phyloP scores from a whole-genome alignment of 768 basidiomycete genomes.

The Lactifluus rugatus region DNA sequence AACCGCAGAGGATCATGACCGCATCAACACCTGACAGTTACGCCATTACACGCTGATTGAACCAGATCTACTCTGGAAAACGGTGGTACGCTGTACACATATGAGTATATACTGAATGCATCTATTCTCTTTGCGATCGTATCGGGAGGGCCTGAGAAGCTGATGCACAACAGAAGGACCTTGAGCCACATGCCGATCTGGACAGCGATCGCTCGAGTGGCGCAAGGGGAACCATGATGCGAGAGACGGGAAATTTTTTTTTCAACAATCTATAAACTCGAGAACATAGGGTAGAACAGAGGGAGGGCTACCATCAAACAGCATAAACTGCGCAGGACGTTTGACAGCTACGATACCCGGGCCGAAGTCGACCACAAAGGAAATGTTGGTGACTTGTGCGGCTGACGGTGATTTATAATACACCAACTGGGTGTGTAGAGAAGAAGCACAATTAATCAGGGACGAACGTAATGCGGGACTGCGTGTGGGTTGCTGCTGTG shows the following conservation, averaged over 20 bases:
- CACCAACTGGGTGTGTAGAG: background rate
- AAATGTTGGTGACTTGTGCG: background rate
- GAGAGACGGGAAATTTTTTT: background rate
- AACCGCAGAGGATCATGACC: no score
- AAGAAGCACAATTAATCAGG: background rate
- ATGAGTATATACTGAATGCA: background rate
- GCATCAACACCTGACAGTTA: no score
- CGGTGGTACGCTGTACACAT: background rate
- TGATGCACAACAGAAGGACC: background rate
- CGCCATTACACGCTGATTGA: background rate
- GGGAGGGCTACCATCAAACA: background rate
- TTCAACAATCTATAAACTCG: background rate
- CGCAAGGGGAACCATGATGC: background rate
- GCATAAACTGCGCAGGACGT: constrained; percentile 5
- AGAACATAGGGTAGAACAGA: background rate
- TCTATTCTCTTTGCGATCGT: background rate
- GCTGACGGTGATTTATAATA: background rate
- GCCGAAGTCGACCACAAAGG: background rate
- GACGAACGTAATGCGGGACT: background rate
- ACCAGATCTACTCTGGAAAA: background rate
- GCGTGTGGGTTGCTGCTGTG: background rate
- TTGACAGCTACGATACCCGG: background rate
- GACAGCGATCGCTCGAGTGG: background rate
- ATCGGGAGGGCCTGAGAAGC: background rate
- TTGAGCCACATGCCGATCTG: background rate